These are phyloP conservation scores for Cylindrotheca closterium DNA, from an alignment of 108 stramenopile species.

Conservation along the genomic window DNA sequence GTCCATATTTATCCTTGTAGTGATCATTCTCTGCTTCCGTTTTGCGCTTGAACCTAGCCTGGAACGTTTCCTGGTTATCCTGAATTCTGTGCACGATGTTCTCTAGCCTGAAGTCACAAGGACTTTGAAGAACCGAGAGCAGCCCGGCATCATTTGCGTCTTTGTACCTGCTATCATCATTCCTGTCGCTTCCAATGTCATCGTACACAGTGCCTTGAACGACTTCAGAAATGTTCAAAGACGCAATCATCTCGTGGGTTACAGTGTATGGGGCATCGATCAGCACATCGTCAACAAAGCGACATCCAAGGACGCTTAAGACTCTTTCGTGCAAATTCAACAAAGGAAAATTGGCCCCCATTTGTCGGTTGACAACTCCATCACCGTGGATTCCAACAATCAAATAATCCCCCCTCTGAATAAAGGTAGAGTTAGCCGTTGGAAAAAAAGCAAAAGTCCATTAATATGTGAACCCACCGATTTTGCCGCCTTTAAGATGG, in stretches of 20 bases:
- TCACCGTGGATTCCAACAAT: slow-evolving; percentile 99
- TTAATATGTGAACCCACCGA: slow-evolving; percentile 66
- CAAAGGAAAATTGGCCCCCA: slow-evolving; percentile 52
- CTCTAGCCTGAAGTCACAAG: slow-evolving; percentile 60
- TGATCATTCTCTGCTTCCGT: slow-evolving; percentile 74
- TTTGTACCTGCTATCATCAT: slow-evolving; percentile 48
- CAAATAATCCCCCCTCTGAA: slow-evolving; percentile 91
- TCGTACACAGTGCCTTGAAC: slow-evolving; percentile 57
- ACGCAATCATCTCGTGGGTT: slow-evolving; percentile 91
- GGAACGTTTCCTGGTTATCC: slow-evolving; percentile 71
- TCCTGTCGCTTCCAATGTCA: slow-evolving; percentile 24
- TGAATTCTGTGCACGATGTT: slow-evolving; percentile 71
- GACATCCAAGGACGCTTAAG: slow-evolving; percentile 90
- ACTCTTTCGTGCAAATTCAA: slow-evolving; percentile 95
- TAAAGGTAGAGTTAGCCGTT: background rate
- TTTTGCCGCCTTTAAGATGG: slow-evolving; percentile 78
- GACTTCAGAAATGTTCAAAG: slow-evolving; percentile 72
- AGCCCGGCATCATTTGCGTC: slow-evolving; percentile 63
- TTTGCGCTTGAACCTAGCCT: slow-evolving; percentile 77
- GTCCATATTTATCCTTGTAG: slow-evolving; percentile 69
- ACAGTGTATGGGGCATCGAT: slow-evolving; percentile 94
- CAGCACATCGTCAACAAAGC: slow-evolving; percentile 94
- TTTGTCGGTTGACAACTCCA: slow-evolving; percentile 83
- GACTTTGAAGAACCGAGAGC: slow-evolving; percentile 44
- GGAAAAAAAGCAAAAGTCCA: no score